Evolutionary conservation across 1,284 basidiomycete species (phyloP), one percentile per base, ranked within the genome.

Genomic region (Sporisorium exsertum): DNA sequence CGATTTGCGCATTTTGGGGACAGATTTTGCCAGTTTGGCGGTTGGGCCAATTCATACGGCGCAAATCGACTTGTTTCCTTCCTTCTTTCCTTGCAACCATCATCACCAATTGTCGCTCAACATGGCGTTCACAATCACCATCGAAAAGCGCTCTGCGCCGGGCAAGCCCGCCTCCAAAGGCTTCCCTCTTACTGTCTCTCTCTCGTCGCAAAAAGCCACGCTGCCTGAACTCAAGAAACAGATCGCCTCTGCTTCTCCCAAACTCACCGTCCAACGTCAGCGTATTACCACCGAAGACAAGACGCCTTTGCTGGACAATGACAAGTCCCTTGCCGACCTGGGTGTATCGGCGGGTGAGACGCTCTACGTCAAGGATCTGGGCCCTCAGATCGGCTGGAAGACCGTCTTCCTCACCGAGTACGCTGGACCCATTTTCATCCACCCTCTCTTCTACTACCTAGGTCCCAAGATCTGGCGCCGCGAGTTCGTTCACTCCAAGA

Each of bases 341-440:
- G 72, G 68, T 26, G 55, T 83, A 24, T 22, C 64, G 9, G 46
- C 58, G 10, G 74, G 74, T 29, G 73, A 77, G 42, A 72, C 67
- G 2, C 63, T 85, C 47, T 78, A 80, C 33, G 76, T 85, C 54
- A 85, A 85, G 55, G 84, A 85, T 50, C 69, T 85, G 3, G 84
- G 84, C 9, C 82, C 83, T 2, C 84, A 85, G 62, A 74, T 85
- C 24, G 79, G 67, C 42, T 85, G 84, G 84, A 69, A 72, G 49
- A 84, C 84, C 32, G 84, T 85, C 46, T 85, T 85, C 77, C 65
- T 85, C 20, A 81, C 80, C 49, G 84, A 85, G 53, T 83, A 83
- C 43, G 79, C 88, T 57, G 97, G 97, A 3, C 96, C 96, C 0
- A 89, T 99, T 59, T 73, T 97, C 81, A 92, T 99, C 80, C 95